Conservation (phyloP, 352 stramenopile genomes). For the Phytophthora palmivora region DNA sequence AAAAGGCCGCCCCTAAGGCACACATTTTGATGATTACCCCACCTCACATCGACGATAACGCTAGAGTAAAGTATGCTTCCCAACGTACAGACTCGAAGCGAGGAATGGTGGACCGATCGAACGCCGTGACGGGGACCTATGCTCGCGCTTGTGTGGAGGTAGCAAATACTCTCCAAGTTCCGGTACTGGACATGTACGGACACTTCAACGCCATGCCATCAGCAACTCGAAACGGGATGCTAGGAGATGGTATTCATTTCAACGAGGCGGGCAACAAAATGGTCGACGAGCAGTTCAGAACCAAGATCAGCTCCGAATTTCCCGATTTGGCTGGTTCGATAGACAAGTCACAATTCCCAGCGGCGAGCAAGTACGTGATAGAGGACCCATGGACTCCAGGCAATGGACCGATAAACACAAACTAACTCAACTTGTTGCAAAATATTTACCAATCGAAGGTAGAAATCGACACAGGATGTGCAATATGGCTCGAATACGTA, state of each 20-base stretch:
- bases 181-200: constrained; percentile 44
- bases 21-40: constrained; percentile 54
- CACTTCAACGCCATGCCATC: constrained; percentile 45
- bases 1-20: constrained; percentile 14
- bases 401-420: neutral
- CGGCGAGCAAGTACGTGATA: constrained; percentile 44
- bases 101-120: constrained; percentile 20
- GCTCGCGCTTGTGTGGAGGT: constrained; percentile 44
- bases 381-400: constrained; percentile 16
- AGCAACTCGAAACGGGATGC: constrained; percentile 31
- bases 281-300: constrained; percentile 29
- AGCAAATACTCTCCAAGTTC: constrained; percentile 21
- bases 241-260: constrained; percentile 60
- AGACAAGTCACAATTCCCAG: constrained; percentile 32
- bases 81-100: constrained; percentile 15
- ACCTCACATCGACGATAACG: constrained; percentile 39
- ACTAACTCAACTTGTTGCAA: neutral
- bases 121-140: constrained; percentile 30
- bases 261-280: constrained; percentile 43
- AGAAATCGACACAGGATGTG: no score
- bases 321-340: constrained; percentile 1
- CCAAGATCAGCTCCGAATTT: constrained; percentile 21
- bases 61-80: constrained; percentile 10
- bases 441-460: no score
- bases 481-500: no score